Evolutionary conservation across 2,329 filamentous ascomycete species (phyloP).

Genomic region (Exophiala calicioides): DNA sequence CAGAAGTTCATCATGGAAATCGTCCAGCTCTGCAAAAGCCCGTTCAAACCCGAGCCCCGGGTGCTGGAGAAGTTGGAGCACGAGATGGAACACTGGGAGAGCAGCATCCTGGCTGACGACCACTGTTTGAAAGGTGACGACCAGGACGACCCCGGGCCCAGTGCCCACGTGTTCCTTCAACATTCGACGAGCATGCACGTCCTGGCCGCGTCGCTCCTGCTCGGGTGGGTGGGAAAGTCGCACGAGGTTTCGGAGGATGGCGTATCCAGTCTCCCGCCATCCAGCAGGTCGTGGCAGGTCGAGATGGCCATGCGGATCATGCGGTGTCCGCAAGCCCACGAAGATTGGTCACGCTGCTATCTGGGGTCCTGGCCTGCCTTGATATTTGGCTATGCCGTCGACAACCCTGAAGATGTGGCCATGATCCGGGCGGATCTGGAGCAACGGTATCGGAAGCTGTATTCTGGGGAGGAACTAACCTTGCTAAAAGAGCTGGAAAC

Average conservation of each 20-base stretch:
- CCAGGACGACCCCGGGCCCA: neutral
- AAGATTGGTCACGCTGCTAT: conserved; percentile 22
- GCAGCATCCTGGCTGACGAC: conserved; percentile 9
- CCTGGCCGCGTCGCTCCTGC: conserved; percentile 19
- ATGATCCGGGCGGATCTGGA: conserved; percentile 16
- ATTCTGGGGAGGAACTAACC: conserved; percentile 16
- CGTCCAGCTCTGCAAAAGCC: conserved; percentile 17
- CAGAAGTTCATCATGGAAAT: conserved; percentile 23
- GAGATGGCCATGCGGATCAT: conserved; percentile 17
- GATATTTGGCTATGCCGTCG: conserved; percentile 23
- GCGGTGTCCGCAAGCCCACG: conserved; percentile 17
- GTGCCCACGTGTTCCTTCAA: conserved; percentile 12
- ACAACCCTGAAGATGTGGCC: conserved; percentile 14
- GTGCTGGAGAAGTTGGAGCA: neutral
- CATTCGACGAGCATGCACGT: conserved; percentile 24
- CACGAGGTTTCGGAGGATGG: conserved; percentile 6
- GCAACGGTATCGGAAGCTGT: conserved; percentile 11
- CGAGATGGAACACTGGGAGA: conserved; percentile 20
- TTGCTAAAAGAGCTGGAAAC: conserved; percentile 18
- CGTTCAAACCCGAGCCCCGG: neutral
- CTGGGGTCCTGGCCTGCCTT: conserved; percentile 24
- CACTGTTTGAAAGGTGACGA: conserved; percentile 13
- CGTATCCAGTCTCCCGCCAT: conserved; percentile 6
- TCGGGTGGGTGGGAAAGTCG: conserved; percentile 17
- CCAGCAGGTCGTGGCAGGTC: conserved; percentile 20